Evolutionary conservation across 1,139 yeast species (phyloP).

Genomic region (Pneumocystis murina): DNA sequence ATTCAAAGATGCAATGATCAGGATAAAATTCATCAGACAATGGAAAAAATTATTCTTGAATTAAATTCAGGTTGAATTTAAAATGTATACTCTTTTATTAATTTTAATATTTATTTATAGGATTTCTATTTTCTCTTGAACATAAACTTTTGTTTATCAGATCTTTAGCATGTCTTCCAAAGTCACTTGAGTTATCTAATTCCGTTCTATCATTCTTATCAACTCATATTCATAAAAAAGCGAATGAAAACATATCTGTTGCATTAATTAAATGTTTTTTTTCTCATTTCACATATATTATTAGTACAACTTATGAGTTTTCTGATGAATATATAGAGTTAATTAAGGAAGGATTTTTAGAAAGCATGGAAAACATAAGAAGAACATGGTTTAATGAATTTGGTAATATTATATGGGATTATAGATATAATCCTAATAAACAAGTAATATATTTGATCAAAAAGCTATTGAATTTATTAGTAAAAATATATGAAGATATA

Average conservation of each 20-base stretch:
- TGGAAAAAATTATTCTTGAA: slow-evolving; percentile 40
- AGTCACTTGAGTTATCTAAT: slow-evolving; percentile 38
- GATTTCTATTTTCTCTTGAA: slow-evolving; percentile 24
- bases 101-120: slow-evolving; percentile 38
- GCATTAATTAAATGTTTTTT: slow-evolving; percentile 34
- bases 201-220: slow-evolving; percentile 26
- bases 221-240: slow-evolving; percentile 12
- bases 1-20: slow-evolving; percentile 16
- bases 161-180: slow-evolving; percentile 26
- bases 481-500: not conserved
- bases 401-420: slow-evolving; percentile 1
- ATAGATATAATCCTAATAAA: not conserved
- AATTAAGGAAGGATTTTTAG: slow-evolving; percentile 13
- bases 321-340: slow-evolving; percentile 22
- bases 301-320: slow-evolving; percentile 26
- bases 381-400: slow-evolving; percentile 1
- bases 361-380: not conserved
- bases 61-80: slow-evolving; percentile 32
- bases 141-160: slow-evolving; percentile 21
- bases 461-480: not conserved
- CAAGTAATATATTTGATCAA: not conserved
- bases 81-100: slow-evolving; percentile 47
- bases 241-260: slow-evolving; percentile 20
- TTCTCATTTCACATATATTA: slow-evolving; percentile 28
- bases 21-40: slow-evolving; percentile 22